Base-by-base conservation (phyloP, 495 filamentous ascomycete species). In the Penicillium manginii region DNA sequence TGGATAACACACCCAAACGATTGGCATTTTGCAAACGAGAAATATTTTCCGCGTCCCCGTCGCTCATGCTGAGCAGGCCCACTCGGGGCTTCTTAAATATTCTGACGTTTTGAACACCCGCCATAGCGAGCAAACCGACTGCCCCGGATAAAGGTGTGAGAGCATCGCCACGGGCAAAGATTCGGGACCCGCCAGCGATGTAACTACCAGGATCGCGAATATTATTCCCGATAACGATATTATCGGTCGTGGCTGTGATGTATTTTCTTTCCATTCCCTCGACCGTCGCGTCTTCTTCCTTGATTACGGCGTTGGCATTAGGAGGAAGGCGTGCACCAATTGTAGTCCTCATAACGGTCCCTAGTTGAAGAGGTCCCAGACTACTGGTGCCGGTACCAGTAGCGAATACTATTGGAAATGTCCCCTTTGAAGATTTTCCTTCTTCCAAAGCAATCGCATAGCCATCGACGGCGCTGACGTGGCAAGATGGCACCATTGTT, bases 381-480 rank as follows among this genome's bases (percentile, higher is more conserved):
- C 83, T 81, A 1, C 88, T 86, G 4, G 88, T 78, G 9, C 87
- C 81, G 26, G 96, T 94, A 69, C 97, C 91, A 3, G 91, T 92
- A 19, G 96, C 81, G 0, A 88, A 88, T 2, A 87, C 86, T 17
- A 98, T 93, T 3, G 94, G 93, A 62, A 93, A 98, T 26, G 0
- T 86, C 74, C 0, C 91, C 91, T 59, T 87, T 88, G 9, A 86
- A 81, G 6, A 79, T 65, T 11, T 83, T 73, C 8, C 68, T 61
- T 70, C 66, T 2, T 75, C 65, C 15, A 72, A 74, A 59, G 76
- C 78, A 17, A 97, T 82, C 3, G 96, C 96, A 67, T 98, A 98
- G 11, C 94, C 94, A 69, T 98, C 94, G 3, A 98, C 94, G 54
- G 96, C 98, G 66, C 92, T 97, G 37, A 94, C 96, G 50, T 90